These are phyloP conservation scores for Takashimella koratensis DNA, from an alignment of 1,284 basidiomycete genomes.

Conservation along the genomic window DNA sequence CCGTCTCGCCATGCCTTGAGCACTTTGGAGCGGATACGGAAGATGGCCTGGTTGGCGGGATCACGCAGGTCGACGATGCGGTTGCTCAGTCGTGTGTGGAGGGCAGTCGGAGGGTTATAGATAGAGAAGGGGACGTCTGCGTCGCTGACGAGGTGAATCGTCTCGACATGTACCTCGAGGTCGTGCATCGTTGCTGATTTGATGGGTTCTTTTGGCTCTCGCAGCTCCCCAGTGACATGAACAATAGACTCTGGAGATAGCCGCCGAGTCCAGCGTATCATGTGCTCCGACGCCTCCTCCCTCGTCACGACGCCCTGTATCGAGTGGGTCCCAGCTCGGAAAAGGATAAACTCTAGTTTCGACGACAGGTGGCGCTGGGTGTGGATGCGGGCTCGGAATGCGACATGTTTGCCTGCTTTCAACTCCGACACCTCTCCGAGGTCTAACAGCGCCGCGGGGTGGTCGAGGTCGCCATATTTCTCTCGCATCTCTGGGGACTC, in stretches of 20 bases:
- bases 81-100: conserved; percentile 49
- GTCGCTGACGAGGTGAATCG: conserved; percentile 26
- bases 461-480: conserved; percentile 16
- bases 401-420: conserved; percentile 20
- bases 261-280: conserved; percentile 53
- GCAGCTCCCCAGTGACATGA: conserved; percentile 50
- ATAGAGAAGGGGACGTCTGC: too few relatives aligned
- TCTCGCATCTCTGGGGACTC: conserved; percentile 11
- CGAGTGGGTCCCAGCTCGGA: conserved; percentile 52
- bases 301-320: conserved; percentile 53
- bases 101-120: conserved; percentile 5
- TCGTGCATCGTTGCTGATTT: conserved; percentile 51
- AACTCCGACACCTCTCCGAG: conserved; percentile 19
- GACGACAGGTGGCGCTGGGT: conserved; percentile 28
- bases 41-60: conserved; percentile 55
- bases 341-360: conserved; percentile 53
- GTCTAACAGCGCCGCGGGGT: conserved; percentile 15
- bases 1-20: conserved; percentile 52
- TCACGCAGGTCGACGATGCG: conserved; percentile 53
- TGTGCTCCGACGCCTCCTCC: conserved; percentile 40
- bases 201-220: conserved; percentile 50
- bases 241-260: conserved; percentile 53
- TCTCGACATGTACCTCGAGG: conserved; percentile 51
- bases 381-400: conserved; percentile 29
- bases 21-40: conserved; percentile 52